A percentile compares a stretch with the other conserved stretches of the same genome.
Conservation (phyloP, 2,329 filamentous ascomycete genomes). For the Ceratocystis papillata region DNA sequence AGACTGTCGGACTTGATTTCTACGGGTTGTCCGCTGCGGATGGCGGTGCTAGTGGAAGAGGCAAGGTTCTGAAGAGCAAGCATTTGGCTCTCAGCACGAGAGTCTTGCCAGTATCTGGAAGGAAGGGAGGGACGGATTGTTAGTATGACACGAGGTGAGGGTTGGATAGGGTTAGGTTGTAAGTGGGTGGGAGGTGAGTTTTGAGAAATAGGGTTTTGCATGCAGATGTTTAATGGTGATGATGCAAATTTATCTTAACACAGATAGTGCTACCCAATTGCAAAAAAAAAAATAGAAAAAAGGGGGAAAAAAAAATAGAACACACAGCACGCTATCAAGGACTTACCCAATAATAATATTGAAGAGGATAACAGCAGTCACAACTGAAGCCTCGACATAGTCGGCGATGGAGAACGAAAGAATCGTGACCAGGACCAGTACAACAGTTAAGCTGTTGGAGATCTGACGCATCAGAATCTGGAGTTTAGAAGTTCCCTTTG, state of each 20-base stretch:
- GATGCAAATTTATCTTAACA: background rate
- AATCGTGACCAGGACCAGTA: conserved; percentile 65
- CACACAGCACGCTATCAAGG: background rate
- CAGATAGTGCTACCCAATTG: background rate
- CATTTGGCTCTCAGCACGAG: conserved; percentile 51
- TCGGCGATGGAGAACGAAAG: conserved; percentile 55
- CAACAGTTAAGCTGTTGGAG: conserved; percentile 64
- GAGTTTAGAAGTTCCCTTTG: conserved; percentile 61
- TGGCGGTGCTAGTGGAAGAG: conserved; percentile 48
- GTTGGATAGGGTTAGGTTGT: conserved; percentile 5
- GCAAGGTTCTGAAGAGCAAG: conserved; percentile 49
- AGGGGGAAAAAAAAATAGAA: no score
- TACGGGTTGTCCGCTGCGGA: conserved; percentile 43
- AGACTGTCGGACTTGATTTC: conserved; percentile 46
- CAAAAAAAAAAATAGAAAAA: background rate
- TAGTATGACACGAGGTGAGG: background rate
- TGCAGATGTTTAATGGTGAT: no score
- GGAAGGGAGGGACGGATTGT: conserved; percentile 9
- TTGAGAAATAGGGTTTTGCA: no score
- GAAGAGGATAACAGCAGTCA: conserved; percentile 53
- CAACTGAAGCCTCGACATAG: conserved; percentile 53
- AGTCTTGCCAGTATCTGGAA: conserved; percentile 39
- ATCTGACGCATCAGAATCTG: conserved; percentile 67
- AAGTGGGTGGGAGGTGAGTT: background rate
- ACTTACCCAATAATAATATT: conserved; percentile 56